These are phyloP conservation scores for Medicago ruthenica DNA, from an alignment of 306 rosid species.

Conservation along the genomic window DNA sequence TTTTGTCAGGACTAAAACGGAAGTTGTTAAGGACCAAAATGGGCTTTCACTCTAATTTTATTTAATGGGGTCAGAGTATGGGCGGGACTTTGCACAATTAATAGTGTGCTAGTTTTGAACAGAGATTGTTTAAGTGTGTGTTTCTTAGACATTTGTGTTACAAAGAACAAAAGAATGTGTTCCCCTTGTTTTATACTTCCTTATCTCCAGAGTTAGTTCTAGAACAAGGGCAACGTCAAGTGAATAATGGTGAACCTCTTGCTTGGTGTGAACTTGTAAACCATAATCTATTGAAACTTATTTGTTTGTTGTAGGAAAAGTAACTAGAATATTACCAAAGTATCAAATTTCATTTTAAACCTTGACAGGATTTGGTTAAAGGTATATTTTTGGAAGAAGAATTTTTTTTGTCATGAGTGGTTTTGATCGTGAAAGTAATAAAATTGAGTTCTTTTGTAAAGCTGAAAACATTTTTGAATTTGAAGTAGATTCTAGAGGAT, in stretches of 20 bases:
- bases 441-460: constrained; percentile 48
- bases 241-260: constrained; percentile 22
- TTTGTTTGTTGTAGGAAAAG: constrained; percentile 12
- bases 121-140: neutral
- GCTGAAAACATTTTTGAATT: constrained; percentile 45
- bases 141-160: neutral
- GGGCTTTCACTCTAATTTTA: too few species aligned
- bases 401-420: neutral
- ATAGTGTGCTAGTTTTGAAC: neutral
- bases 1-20: too few species aligned
- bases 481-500: constrained; percentile 27
- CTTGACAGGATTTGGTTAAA: neutral
- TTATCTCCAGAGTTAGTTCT: constrained; percentile 13
- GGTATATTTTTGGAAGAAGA: neutral
- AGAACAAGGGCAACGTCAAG: constrained; percentile 35
- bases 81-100: neutral
- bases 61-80: neutral
- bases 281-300: constrained; percentile 35
- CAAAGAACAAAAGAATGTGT: too few species aligned
- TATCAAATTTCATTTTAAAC: neutral
- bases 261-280: constrained; percentile 23
- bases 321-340: neutral
- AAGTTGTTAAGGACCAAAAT: too few species aligned
- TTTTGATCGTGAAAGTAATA: constrained; percentile 41
- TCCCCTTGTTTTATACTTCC: neutral